phyloP scores from a whole-genome alignment of 176 grass and related monocot species.

The Bolboschoenus planiculmis region DNA sequence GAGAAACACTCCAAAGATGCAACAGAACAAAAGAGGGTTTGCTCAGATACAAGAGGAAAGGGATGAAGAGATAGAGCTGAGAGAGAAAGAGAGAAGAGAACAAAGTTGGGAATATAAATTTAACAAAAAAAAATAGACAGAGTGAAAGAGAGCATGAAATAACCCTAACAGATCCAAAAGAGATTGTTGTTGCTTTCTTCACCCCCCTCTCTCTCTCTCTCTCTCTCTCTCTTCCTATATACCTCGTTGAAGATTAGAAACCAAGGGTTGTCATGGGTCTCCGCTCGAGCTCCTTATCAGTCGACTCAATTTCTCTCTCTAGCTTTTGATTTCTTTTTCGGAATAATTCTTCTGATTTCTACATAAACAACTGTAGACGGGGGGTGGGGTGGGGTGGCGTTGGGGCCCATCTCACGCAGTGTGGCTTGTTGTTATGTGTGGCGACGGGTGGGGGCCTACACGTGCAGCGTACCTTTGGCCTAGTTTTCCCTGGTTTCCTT shows the following conservation, averaged over 20 bases:
- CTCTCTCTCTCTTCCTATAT: conserved; percentile 10
- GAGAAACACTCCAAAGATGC: conserved; percentile 28
- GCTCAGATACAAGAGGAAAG: conserved; percentile 31
- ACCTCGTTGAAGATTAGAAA: conserved; percentile 27
- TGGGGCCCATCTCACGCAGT: not conserved
- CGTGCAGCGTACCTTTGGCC: not conserved
- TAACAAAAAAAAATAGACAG: conserved; percentile 6
- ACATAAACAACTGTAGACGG: conserved; percentile 4
- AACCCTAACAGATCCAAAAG: conserved; percentile 28
- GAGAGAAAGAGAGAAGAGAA: conserved; percentile 32
- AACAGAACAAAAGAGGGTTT: conserved; percentile 25
- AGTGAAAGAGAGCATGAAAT: conserved; percentile 30
- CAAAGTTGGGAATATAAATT: conserved; percentile 14
- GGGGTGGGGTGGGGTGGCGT: no score
- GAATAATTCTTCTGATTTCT: conserved; percentile 13
- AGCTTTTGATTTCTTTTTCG: conserved; percentile 5
- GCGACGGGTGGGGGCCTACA: conserved; percentile 16
- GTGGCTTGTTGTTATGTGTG: conserved; percentile 15
- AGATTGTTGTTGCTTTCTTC: conserved; percentile 26
- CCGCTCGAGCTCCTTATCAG: conserved; percentile 17
- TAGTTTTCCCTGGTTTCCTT: not conserved
- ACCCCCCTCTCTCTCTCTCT: conserved; percentile 17
- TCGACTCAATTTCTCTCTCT: conserved; percentile 9
- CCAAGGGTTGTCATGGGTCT: conserved; percentile 28
- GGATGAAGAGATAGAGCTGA: conserved; percentile 23